These are phyloP conservation scores for Thalassiosira sp. DNA, from an alignment of 352 stramenopile species.

Conservation along the genomic window DNA sequence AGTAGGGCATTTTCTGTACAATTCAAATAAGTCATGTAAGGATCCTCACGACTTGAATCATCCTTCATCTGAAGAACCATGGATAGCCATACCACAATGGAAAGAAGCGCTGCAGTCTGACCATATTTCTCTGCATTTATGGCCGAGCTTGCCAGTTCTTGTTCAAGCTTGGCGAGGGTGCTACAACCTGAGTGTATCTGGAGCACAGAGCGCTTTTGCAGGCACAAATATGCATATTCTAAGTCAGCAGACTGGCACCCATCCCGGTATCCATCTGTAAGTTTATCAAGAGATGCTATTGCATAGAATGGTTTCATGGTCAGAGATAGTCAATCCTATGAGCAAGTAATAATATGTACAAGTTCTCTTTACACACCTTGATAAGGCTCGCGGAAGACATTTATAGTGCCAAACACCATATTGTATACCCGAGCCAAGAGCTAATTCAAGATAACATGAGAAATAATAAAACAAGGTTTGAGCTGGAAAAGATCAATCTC, in stretches of 20 bases:
- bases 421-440: conserved; percentile 33
- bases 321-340: too few relatives aligned
- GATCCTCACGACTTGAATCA: conserved; percentile 17
- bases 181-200: conserved; percentile 6
- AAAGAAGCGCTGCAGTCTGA: neutral
- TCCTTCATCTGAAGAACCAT: conserved; percentile 6
- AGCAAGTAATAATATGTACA: too few relatives aligned
- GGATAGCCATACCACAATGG: neutral
- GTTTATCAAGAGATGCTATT: conserved; percentile 18
- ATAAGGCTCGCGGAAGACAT: conserved; percentile 31
- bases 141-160: neutral
- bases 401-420: conserved; percentile 30
- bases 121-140: neutral
- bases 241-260: conserved; percentile 9
- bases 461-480: too few relatives aligned
- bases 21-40: conserved; percentile 12
- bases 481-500: conserved; percentile 7
- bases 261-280: conserved; percentile 17
- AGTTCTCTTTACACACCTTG: too few relatives aligned
- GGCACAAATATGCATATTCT: neutral
- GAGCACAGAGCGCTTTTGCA: neutral
- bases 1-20: conserved; percentile 10
- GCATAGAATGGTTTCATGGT: too few relatives aligned
- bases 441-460: too few relatives aligned
- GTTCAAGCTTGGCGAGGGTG: conserved; percentile 5